Percentiles rank a stretch among this genome's conserved stretches.
phyloP scores from a whole-genome alignment of 495 filamentous ascomycete genomes.

The Penicillium psychrofluorescens region DNA sequence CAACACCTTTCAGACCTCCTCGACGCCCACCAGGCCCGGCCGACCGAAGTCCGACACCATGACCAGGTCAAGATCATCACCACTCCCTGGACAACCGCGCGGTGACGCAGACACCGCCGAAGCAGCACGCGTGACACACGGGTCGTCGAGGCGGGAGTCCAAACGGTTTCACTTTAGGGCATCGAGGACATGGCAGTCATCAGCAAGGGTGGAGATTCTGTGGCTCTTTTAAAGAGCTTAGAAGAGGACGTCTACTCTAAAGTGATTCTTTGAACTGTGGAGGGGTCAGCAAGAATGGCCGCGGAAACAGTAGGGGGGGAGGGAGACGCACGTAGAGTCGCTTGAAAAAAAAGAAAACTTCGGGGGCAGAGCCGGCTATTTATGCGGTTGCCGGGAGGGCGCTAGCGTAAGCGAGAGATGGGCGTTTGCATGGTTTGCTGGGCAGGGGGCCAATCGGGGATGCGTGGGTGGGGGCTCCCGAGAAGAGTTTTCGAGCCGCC shows the following conservation, averaged over 20 bases:
- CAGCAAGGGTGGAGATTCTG: slow-evolving; percentile 70
- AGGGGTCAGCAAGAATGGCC: slow-evolving; percentile 20
- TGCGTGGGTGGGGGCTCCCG: too few species aligned
- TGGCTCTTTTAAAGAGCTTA: slow-evolving; percentile 74
- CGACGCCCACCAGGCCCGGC: slow-evolving; percentile 56
- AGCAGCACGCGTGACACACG: slow-evolving; percentile 17
- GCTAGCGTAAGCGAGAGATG: slow-evolving; percentile 28
- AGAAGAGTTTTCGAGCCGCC: slow-evolving; percentile 9
- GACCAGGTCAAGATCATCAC: slow-evolving; percentile 69
- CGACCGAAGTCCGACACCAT: slow-evolving; percentile 56
- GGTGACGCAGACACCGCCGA: slow-evolving; percentile 18
- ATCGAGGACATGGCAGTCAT: slow-evolving; percentile 61
- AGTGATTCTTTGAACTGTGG: slow-evolving; percentile 76
- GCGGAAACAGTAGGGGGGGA: slow-evolving; percentile 22
- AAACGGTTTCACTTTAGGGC: slow-evolving; percentile 63
- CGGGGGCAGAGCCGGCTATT: slow-evolving; percentile 12
- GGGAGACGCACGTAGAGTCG: slow-evolving; percentile 58
- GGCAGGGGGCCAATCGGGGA: background rate
- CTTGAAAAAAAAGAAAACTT: slow-evolving; percentile 35
- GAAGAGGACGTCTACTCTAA: slow-evolving; percentile 79
- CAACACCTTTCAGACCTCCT: slow-evolving; percentile 62
- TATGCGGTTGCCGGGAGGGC: slow-evolving; percentile 10
- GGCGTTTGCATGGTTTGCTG: slow-evolving; percentile 21
- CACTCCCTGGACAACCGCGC: slow-evolving; percentile 44
- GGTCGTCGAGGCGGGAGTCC: slow-evolving; percentile 47